A percentile compares a stretch with the other conserved stretches of the same genome.
Conservation (phyloP, 2,329 filamentous ascomycete species). For the Fusarium acutatum region DNA sequence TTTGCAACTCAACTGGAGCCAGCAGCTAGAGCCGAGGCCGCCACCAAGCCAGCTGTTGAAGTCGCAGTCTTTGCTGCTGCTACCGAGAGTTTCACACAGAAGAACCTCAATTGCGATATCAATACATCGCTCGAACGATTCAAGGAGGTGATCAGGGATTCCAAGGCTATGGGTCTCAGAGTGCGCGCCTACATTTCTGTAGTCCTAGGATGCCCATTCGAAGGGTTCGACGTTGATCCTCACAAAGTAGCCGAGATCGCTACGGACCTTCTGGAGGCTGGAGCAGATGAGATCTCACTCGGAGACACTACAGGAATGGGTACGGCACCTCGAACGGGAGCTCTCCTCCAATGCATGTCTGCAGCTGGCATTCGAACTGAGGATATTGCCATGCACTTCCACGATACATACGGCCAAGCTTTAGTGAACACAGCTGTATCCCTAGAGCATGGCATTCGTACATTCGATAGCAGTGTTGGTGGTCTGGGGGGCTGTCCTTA, state of each 20-base stretch:
- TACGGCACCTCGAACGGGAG: constrained; percentile 74
- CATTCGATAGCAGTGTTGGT: constrained; percentile 81
- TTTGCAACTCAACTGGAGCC: constrained; percentile 62
- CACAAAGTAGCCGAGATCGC: constrained; percentile 72
- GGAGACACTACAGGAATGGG: constrained; percentile 94
- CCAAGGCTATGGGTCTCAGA: constrained; percentile 70
- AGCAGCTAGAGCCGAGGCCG: constrained; percentile 46
- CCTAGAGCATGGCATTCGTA: constrained; percentile 78
- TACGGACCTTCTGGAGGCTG: constrained; percentile 78
- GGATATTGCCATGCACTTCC: constrained; percentile 84
- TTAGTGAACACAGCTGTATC: constrained; percentile 83
- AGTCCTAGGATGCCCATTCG: constrained; percentile 82
- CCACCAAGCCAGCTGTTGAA: constrained; percentile 65
- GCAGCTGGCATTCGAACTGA: constrained; percentile 74
- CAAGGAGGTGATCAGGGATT: constrained; percentile 72
- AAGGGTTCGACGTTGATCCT: constrained; percentile 71
- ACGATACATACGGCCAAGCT: constrained; percentile 88
- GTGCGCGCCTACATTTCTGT: constrained; percentile 85
- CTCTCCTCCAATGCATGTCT: constrained; percentile 70
- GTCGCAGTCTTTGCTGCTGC: constrained; percentile 84
- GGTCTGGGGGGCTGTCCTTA: constrained; percentile 88
- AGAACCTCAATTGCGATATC: constrained; percentile 85
- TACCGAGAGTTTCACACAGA: constrained; percentile 80
- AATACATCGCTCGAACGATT: constrained; percentile 77
- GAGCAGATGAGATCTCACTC: constrained; percentile 88